A percentile compares a stretch with the other conserved stretches of the same genome.
These are phyloP conservation scores for Entomortierella beljakovae DNA, from an alignment of 192 early-diverging fungal species.

Conservation along the genomic window DNA sequence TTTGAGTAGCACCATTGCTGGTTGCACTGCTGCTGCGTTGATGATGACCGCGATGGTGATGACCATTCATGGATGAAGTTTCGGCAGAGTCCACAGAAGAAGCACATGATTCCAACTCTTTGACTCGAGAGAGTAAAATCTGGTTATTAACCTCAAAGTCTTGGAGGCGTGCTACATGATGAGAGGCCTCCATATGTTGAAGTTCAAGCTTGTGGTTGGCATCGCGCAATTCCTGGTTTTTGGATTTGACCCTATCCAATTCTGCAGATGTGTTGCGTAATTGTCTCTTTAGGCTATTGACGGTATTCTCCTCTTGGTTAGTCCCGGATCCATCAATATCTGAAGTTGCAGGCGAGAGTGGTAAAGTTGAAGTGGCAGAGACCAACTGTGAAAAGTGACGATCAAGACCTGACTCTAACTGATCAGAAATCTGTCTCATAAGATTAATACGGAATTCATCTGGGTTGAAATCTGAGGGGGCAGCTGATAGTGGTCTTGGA, in stretches of 20 bases:
- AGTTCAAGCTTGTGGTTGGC: slow-evolving; percentile 44
- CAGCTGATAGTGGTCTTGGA: slow-evolving; percentile 13
- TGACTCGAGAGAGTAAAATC: slow-evolving; percentile 40
- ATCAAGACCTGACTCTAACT: slow-evolving; percentile 39
- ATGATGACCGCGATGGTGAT: slow-evolving; percentile 31
- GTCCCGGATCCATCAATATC: slow-evolving; percentile 27
- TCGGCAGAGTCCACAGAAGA: slow-evolving; percentile 42
- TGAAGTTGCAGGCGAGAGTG: slow-evolving; percentile 49
- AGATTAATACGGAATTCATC: slow-evolving; percentile 50
- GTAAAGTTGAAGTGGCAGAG: slow-evolving; percentile 28
- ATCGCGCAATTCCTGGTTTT: slow-evolving; percentile 42
- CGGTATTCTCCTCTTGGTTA: slow-evolving; percentile 4
- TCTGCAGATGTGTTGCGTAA: slow-evolving; percentile 29
- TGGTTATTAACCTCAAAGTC: slow-evolving; percentile 51
- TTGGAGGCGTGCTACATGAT: slow-evolving; percentile 39
- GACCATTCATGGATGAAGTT: slow-evolving; percentile 39
- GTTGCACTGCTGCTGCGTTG: slow-evolving; percentile 9
- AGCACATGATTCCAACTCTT: slow-evolving; percentile 43
- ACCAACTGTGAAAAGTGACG: slow-evolving; percentile 48
- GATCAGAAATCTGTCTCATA: slow-evolving; percentile 47
- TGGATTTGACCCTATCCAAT: slow-evolving; percentile 35
- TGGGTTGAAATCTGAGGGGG: slow-evolving; percentile 37
- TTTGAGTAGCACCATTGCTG: slow-evolving; percentile 14
- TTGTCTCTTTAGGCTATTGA: slow-evolving; percentile 19
- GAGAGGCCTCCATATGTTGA: slow-evolving; percentile 34